A percentile compares a stretch with the other conserved stretches of the same genome.
These are phyloP conservation scores for Azolla pinnata DNA, from an alignment of 75 land plant genomes.

Conservation along the genomic window DNA sequence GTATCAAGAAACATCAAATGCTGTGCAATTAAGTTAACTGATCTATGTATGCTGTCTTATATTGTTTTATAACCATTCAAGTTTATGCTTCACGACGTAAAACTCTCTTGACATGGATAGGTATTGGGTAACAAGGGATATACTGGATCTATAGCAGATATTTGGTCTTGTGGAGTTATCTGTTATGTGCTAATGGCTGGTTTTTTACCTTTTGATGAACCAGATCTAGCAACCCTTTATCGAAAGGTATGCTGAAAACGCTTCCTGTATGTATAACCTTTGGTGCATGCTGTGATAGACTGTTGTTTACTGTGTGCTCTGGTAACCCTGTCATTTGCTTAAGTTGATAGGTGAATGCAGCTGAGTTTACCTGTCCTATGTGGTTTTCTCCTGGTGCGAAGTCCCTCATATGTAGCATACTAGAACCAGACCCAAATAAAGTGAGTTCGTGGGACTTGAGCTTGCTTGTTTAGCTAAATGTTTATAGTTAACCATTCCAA, in stretches of 20 bases:
- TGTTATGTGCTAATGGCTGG: conserved; percentile 17
- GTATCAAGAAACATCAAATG: too few species aligned
- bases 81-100: too few species aligned
- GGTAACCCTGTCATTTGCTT: neutral
- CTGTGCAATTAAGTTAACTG: too few species aligned
- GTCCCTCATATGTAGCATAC: conserved; percentile 57
- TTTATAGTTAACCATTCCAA: too few species aligned
- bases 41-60: too few species aligned
- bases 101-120: too few species aligned
- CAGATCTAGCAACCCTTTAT: conserved; percentile 10
- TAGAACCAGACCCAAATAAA: conserved; percentile 82
- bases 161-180: conserved; percentile 23
- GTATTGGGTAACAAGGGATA: conserved; percentile 16
- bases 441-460: conserved; percentile 33
- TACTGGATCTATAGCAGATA: conserved; percentile 13
- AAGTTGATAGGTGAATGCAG: conserved; percentile 61
- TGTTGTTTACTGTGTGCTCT: too few species aligned
- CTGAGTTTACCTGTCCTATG: conserved; percentile 77
- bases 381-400: conserved; percentile 87
- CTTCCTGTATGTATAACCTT: neutral
- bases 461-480: too few species aligned
- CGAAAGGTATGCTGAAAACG: conserved; percentile 6
- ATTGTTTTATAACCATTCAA: too few species aligned
- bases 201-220: conserved; percentile 15
- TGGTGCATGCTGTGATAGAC: too few species aligned